Conservation (phyloP, 768 basidiomycete species). For the Tulasnella sp. region DNA sequence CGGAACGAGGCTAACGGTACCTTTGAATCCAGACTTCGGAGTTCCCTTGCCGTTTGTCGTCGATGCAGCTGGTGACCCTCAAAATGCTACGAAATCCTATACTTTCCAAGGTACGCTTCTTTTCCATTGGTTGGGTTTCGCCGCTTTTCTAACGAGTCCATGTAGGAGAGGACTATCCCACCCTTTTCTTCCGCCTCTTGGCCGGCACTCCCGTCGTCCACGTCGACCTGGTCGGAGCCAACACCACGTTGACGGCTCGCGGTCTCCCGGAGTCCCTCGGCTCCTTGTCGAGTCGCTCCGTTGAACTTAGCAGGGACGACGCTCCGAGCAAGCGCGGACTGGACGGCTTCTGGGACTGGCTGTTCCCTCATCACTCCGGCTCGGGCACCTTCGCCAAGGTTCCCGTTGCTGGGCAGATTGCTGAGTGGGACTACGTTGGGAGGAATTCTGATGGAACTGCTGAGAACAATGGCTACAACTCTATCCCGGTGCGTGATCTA, state of each 20-base stretch:
- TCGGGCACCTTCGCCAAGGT: conserved; percentile 1
- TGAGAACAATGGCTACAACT: background rate
- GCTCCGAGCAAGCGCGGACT: background rate
- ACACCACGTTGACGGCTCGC: background rate
- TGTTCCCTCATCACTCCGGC: background rate
- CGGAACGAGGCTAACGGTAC: background rate
- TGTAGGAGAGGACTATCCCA: background rate
- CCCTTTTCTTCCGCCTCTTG: conserved; percentile 6
- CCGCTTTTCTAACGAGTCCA: background rate
- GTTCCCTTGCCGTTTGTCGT: background rate
- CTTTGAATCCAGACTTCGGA: background rate
- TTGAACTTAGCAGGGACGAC: background rate
- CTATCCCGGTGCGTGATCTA: background rate
- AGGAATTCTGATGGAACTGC: background rate
- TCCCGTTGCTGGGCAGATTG: background rate
- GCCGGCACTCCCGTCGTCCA: conserved; percentile 8
- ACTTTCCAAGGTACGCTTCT: background rate
- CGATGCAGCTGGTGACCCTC: background rate
- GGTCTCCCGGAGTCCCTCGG: background rate
- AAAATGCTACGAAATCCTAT: background rate
- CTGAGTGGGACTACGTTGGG: background rate
- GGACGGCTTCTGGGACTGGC: conserved; percentile 1
- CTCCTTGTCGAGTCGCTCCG: background rate
- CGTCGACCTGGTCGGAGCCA: conserved; percentile 10
- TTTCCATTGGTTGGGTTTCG: background rate